These are phyloP conservation scores for Arthrobotrys pseudoclavata DNA, from an alignment of 2,329 filamentous ascomycete genomes.

Conservation along the genomic window DNA sequence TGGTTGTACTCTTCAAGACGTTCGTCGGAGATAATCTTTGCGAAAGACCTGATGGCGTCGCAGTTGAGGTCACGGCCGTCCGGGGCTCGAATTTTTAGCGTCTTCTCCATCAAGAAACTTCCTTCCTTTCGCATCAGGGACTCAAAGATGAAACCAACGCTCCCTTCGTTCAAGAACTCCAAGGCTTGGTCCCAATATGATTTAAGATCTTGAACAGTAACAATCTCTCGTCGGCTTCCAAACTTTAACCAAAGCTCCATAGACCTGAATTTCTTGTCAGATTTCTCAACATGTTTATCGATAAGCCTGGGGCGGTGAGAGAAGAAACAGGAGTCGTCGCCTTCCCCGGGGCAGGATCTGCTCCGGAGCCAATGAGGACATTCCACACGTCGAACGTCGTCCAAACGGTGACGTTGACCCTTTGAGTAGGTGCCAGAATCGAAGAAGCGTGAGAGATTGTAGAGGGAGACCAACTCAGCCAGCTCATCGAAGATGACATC, in stretches of 20 bases:
- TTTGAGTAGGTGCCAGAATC: not conserved
- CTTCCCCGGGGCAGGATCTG: not conserved
- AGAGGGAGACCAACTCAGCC: slow-evolving; percentile 4
- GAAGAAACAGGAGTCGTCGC: slow-evolving; percentile 36
- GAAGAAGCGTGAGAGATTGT: slow-evolving; percentile 33
- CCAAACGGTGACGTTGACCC: not conserved
- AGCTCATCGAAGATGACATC: slow-evolving; percentile 18
- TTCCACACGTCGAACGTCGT: slow-evolving; percentile 1
- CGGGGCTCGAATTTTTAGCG: not conserved
- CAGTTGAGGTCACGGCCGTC: not conserved
- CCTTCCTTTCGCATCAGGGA: slow-evolving; percentile 18
- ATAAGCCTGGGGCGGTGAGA: slow-evolving; percentile 13
- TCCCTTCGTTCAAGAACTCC: slow-evolving; percentile 15
- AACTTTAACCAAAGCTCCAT: slow-evolving; percentile 40
- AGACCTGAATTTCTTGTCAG: slow-evolving; percentile 1
- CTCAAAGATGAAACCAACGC: slow-evolving; percentile 33
- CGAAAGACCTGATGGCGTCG: slow-evolving; percentile 4
- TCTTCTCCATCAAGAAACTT: slow-evolving; percentile 3
- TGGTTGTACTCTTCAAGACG: slow-evolving; percentile 6
- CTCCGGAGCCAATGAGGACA: not conserved
- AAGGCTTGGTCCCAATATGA: slow-evolving; percentile 39
- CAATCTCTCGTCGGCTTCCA: not conserved
- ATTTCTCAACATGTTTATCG: slow-evolving; percentile 14
- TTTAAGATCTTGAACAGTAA: slow-evolving; percentile 2
- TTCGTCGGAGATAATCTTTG: slow-evolving; percentile 14